phyloP scores from a whole-genome alignment of 805 yeast genomes.

The Priceomyces fermenticarens region DNA sequence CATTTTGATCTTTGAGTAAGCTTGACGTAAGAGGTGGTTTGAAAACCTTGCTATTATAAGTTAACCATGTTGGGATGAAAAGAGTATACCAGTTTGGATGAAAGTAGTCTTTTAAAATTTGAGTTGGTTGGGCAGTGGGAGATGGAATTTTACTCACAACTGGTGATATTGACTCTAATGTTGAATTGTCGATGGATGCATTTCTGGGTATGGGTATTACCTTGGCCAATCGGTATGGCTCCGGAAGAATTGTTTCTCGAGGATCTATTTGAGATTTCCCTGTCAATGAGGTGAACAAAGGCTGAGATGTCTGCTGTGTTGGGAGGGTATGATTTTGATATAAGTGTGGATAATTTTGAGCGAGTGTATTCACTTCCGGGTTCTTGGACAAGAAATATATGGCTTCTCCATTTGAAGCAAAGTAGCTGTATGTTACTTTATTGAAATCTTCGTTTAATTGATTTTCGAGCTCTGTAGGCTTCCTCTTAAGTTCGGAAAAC shows the following conservation, averaged over 20 bases:
- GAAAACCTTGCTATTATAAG: conserved; percentile 22
- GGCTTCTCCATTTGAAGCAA: conserved; percentile 61
- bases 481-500: conserved; percentile 9
- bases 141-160: conserved; percentile 31
- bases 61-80: conserved; percentile 41
- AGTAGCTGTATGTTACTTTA: conserved; percentile 52
- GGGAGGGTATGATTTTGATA: conserved; percentile 23
- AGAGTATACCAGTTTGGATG: conserved; percentile 46
- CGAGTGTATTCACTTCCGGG: conserved; percentile 22
- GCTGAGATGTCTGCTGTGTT: conserved; percentile 57
- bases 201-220: conserved; percentile 51
- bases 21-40: conserved; percentile 27
- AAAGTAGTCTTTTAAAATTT: conserved; percentile 39
- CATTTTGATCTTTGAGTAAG: conserved; percentile 20
- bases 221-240: conserved; percentile 63
- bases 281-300: conserved; percentile 74
- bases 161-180: conserved; percentile 29
- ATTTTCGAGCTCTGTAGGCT: conserved; percentile 36
- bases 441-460: conserved; percentile 56
- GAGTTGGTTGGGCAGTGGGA: conserved; percentile 28
- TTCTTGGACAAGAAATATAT: conserved; percentile 29
- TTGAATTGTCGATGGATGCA: conserved; percentile 16
- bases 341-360: conserved; percentile 28
- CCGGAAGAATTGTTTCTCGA: conserved; percentile 65
- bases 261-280: conserved; percentile 73